phyloP scores from a whole-genome alignment of 345 rosid genomes.

The Ceriops zippeliana region DNA sequence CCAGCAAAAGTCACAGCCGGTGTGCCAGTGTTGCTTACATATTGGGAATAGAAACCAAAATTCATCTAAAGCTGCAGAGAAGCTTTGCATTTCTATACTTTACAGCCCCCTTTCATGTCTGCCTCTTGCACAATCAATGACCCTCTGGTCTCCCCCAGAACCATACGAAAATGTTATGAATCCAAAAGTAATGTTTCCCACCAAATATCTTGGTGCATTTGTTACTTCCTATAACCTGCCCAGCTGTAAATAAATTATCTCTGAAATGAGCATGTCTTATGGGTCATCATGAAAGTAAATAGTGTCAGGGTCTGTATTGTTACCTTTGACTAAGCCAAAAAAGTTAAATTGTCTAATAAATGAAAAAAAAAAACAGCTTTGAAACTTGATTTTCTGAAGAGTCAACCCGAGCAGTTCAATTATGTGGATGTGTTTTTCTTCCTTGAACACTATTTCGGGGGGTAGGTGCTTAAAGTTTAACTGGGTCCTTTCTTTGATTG shows the following conservation, averaged over 20 bases:
- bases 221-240: background rate
- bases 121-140: too few relatives aligned
- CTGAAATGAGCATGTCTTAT: background rate
- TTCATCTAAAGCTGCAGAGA: constrained; percentile 12
- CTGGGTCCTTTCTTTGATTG: too few relatives aligned
- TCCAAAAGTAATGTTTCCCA: background rate
- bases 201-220: background rate
- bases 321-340: background rate
- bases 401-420: background rate
- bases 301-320: background rate
- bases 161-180: too few relatives aligned
- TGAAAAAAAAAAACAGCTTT: background rate
- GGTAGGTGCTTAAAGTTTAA: too few relatives aligned
- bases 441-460: too few relatives aligned
- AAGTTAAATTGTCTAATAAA: background rate
- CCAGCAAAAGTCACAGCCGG: background rate
- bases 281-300: background rate
- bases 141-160: too few relatives aligned
- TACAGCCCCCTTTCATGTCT: background rate
- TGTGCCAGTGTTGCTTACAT: background rate
- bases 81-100: constrained; percentile 13
- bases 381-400: background rate
- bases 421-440: background rate
- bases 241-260: background rate
- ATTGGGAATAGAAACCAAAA: constrained; percentile 12